Evolutionary conservation across 768 basidiomycete genomes (phyloP).

Genomic region (Tylopilus sp.): DNA sequence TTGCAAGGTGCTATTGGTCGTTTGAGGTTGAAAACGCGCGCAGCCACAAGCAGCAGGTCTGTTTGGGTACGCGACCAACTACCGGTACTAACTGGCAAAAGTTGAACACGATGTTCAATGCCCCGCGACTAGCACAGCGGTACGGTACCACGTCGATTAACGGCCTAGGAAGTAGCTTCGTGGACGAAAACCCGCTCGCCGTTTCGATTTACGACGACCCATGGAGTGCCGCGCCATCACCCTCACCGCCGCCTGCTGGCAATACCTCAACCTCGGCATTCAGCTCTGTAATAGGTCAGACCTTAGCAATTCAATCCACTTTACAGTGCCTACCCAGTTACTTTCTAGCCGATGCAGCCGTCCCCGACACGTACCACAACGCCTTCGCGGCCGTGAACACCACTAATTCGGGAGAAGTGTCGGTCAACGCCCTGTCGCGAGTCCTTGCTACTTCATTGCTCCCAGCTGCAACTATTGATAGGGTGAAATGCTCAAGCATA

Average conservation of each 20-base stretch:
- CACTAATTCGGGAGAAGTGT: slow-evolving; percentile 69
- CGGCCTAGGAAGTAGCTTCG: slow-evolving; percentile 68
- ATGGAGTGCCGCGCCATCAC: slow-evolving; percentile 74
- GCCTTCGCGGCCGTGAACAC: slow-evolving; percentile 74
- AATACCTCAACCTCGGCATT: slow-evolving; percentile 53
- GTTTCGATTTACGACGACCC: slow-evolving; percentile 79
- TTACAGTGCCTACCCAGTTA: slow-evolving; percentile 9
- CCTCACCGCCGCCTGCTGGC: slow-evolving; percentile 59
- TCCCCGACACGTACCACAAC: slow-evolving; percentile 72
- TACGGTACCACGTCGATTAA: slow-evolving; percentile 55
- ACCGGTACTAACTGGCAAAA: not conserved
- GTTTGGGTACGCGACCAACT: slow-evolving; percentile 14
- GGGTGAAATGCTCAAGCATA: slow-evolving; percentile 39
- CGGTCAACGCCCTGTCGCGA: slow-evolving; percentile 78
- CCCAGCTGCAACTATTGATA: slow-evolving; percentile 80
- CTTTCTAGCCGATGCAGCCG: slow-evolving; percentile 66
- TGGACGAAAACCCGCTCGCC: slow-evolving; percentile 72
- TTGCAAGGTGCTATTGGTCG: not conserved
- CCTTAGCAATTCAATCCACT: not conserved
- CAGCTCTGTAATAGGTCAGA: slow-evolving; percentile 64
- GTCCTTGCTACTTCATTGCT: slow-evolving; percentile 74
- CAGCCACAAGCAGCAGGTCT: slow-evolving; percentile 3
- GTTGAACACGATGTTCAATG: slow-evolving; percentile 67
- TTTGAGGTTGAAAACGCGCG: slow-evolving; percentile 9
- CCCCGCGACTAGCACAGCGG: slow-evolving; percentile 69